phyloP scores from a whole-genome alignment of 345 rosid genomes.

The Adansonia digitata region DNA sequence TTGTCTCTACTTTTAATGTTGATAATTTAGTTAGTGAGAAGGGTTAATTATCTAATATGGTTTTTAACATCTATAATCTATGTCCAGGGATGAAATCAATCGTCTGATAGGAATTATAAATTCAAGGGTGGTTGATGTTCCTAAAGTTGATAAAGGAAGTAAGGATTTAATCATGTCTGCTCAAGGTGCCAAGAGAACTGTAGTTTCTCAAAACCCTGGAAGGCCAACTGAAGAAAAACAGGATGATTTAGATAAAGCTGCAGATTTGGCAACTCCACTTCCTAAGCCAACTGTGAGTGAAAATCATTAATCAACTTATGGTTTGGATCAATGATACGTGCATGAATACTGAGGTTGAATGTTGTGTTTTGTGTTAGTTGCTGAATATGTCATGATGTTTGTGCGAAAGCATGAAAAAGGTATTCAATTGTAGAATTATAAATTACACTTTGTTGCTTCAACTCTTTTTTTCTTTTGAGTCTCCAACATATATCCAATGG shows the following conservation, averaged over 20 bases:
- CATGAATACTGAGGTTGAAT: not conserved
- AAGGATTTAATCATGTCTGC: slow-evolving; percentile 18
- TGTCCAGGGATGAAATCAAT: slow-evolving; percentile 60
- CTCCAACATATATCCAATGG: not conserved
- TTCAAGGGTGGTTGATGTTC: slow-evolving; percentile 42
- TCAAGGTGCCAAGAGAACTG: slow-evolving; percentile 28
- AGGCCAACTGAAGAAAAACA: slow-evolving; percentile 29
- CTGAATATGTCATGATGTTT: not conserved
- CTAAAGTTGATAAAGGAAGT: slow-evolving; percentile 26
- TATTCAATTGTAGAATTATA: not conserved
- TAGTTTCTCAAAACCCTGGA: slow-evolving; percentile 28
- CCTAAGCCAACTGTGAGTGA: slow-evolving; percentile 49
- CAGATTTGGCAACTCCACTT: slow-evolving; percentile 35
- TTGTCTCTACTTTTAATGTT: not conserved
- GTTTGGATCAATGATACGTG: not conserved
- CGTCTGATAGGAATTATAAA: slow-evolving; percentile 51
- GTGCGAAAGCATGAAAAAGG: not conserved
- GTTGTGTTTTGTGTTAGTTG: not conserved
- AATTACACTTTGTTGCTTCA: not conserved
- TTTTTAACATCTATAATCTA: not conserved
- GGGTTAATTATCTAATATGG: not conserved
- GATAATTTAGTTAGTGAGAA: too few relatives aligned
- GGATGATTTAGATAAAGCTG: slow-evolving; percentile 31
- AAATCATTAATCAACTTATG: slow-evolving; percentile 1
- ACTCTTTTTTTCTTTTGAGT: not conserved